Base-by-base conservation (phyloP, 202 grass and related monocot species). In the Brachypodium distachyon region DNA sequence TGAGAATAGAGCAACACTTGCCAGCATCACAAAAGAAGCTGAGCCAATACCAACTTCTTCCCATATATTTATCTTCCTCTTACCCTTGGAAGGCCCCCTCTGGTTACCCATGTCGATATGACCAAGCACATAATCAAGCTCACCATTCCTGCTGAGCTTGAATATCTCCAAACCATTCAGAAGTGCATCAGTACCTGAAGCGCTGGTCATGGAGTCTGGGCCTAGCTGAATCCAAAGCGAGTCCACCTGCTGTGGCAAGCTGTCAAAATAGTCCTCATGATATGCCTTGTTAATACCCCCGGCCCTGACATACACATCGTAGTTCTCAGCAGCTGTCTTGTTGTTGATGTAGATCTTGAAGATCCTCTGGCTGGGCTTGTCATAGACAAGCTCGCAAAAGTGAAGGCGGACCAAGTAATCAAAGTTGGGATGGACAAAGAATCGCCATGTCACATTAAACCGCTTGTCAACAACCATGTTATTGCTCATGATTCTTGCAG, bases 331-430 rank as follows among this genome's bases (percentile, higher is more conserved):
- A 44, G 89, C 95, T 22, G 95, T 98, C 80, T 90, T 98, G 63
- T 98, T 98, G 72, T 98, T 94, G 73, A 98, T 94, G 77, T 94
- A 98, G 81, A 98, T 90, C 83, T 89, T 94, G 80, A 98, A 98
- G 67, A 98, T 72, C 67, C 95, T 85, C 81, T 94, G 87, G 79
- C 67, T 92, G 56, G 91, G 70, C 77, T 88, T 94, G 82, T 98
- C 83, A 73, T 83, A 98, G 25, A 86, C 38, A 73, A 98, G 81
- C 80, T 98, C 95, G 31, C 95, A 98, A 70, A 98, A 98, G 85
- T 98, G 91, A 75, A 98, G 84, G 12, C 95, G 91, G 31, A 98
- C 76, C 77, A 98, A 59, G 77, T 98, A 98, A 84, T 98, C 95
- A 62, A 98, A 98, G 86, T 92, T 94, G 64, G 95, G 89, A 53